Conservation (phyloP, 148 eudicot species). For the Diospyros lotus region DNA sequence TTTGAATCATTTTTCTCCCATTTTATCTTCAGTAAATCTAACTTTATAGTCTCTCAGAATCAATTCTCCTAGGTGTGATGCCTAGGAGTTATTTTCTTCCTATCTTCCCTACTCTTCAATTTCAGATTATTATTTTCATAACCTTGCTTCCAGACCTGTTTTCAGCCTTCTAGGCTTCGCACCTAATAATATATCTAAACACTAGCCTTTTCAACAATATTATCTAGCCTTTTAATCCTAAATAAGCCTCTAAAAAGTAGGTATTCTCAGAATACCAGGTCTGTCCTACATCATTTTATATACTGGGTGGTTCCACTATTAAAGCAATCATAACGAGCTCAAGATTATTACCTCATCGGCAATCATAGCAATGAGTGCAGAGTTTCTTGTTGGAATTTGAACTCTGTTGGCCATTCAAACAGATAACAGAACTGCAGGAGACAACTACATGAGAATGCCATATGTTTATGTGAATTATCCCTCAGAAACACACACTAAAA, state of each 20-base stretch:
- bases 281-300: neutral
- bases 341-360: slow-evolving; percentile 58
- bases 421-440: neutral
- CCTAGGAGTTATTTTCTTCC: too few species aligned
- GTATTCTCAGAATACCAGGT: too few species aligned
- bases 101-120: too few species aligned
- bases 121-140: too few species aligned
- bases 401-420: slow-evolving; percentile 52
- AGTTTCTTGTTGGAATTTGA: slow-evolving; percentile 51
- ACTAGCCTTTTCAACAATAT: too few species aligned
- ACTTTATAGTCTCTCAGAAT: too few species aligned
- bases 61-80: too few species aligned
- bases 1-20: neutral
- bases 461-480: neutral
- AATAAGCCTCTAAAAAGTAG: too few species aligned
- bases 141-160: too few species aligned
- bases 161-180: too few species aligned
- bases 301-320: neutral
- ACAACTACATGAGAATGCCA: neutral
- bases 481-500: neutral
- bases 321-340: neutral
- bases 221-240: too few species aligned
- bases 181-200: too few species aligned
- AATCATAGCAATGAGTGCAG: slow-evolving; percentile 69
- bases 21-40: neutral